Evolutionary conservation across 345 rosid genomes (phyloP), one percentile per base, ranked within the genome.

Genomic region (Brassica napus): DNA sequence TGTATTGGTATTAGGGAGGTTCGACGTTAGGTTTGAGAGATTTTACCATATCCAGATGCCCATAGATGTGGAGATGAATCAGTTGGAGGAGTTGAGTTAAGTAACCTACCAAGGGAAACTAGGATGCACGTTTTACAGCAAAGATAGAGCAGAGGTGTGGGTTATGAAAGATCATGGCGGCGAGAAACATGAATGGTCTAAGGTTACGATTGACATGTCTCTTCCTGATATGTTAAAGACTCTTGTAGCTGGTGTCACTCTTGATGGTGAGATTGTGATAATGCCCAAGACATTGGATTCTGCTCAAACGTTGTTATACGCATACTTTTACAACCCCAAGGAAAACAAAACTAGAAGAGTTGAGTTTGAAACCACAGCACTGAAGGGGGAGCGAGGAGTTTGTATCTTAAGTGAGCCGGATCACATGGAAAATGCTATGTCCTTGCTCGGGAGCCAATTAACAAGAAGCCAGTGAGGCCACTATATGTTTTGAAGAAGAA

Each of bases 261-360:
- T 4, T 31, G 5, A 28, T 57, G 52, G 75, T 57, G 75, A 71
- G 65, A 34, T 55, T 71, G 65, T 71, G 65, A 32, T 32, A 71
- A 71, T 71, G 75, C 54, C 73, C 6, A 69, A 15, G 10, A 52
- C 8, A 15, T 9, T 69, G 28, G 44, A 52, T 8, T 31, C 26
- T 69, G 37, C 6, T 47, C 11, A 68, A 47, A 4, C 3, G 16
- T 42, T 47, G 57, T 49, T 49, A 5, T 26, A 3, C 14, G 72
- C 37, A 2, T 14, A 0, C 60, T 68, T 6, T 68, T 44, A 68
- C 15, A 35, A 68, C 52, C 58, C 58, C 18, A 49, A 5, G 57
- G 18, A 49, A 49, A 49, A n/a, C 57, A 49, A 49, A 18, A 49
- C 57, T n/a, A 49, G 57, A n/a, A 49, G 18, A 49, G 57, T 14